Evolutionary conservation across 1,284 basidiomycete species (phyloP), one percentile per base, ranked within the genome.

Genomic region (Cutaneotrichosporon spelunceum): DNA sequence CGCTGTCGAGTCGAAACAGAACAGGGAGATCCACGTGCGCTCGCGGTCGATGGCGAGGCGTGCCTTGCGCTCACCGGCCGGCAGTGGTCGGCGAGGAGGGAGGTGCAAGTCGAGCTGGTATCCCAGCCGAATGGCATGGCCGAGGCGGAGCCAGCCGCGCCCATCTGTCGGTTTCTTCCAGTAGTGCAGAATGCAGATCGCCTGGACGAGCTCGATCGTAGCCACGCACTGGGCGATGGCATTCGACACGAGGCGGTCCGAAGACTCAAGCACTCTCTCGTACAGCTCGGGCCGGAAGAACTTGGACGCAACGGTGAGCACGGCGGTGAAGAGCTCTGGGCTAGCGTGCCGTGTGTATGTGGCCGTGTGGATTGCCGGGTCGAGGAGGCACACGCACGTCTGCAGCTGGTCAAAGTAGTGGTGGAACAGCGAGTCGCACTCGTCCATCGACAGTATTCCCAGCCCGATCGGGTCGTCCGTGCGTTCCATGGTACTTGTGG

Each of bases 61-160:
- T 33, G 66, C 66, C n/a, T 62, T 61, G 10, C 65, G 48, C 53
- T 71, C 65, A 48, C 67, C 65, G 9, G 55, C 44, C 0, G 72
- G 70, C 9, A 70, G 52, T 16, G 66, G 63, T 10, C 66, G 36
- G 47, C 58, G 59, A 3, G 56, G 57, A 1, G 60, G 61, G 14
- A 70, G 63, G 55, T 70, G 68, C 14, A 71, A 42, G 11, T 67
- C 66, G 5, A 72, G 63, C 62, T 72, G 70, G 48, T 67, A 68
- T 1, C 68, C 72, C 16, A 68, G 64, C 0, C 72, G 61, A 9
- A 74, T 68, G 7, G 72, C 72, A 29, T 68, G 68, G 2, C 69
- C 72, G n/a, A 70, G 56, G 6, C 69, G 65, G 7, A 66, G 56
- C 65, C 66, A 72, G 2, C 64, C 64, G 13, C 61, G 56, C 24